A percentile compares a stretch with the other conserved stretches of the same genome.
These are phyloP conservation scores for Penicillium sp. DNA, from an alignment of 2,329 filamentous ascomycete genomes.

Conservation along the genomic window DNA sequence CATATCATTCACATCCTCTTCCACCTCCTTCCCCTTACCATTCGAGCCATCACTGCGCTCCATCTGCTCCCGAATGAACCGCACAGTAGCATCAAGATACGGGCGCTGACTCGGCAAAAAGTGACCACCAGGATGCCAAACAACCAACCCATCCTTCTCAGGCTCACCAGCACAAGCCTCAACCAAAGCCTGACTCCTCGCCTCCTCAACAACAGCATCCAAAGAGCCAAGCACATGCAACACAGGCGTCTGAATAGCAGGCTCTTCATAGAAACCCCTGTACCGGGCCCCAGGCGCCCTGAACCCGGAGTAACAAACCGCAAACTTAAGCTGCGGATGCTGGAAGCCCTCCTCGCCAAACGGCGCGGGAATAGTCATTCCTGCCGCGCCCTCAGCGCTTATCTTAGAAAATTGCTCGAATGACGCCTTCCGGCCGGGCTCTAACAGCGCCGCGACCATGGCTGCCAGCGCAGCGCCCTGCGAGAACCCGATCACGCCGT, in stretches of 20 bases:
- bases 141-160: conserved; percentile 50
- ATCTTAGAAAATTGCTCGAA: conserved; percentile 44
- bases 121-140: conserved; percentile 84
- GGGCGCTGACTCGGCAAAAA: conserved; percentile 82
- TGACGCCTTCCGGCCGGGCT: conserved; percentile 48
- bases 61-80: conserved; percentile 62
- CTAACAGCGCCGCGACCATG: conserved; percentile 70
- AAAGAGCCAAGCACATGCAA: conserved; percentile 79
- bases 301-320: conserved; percentile 75
- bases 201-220: conserved; percentile 85
- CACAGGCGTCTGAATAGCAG: conserved; percentile 70
- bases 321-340: conserved; percentile 65
- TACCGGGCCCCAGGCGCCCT: conserved; percentile 61
- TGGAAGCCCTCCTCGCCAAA: conserved; percentile 40
- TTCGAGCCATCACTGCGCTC: conserved; percentile 20
- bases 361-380: conserved; percentile 52
- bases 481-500: conserved; percentile 78
- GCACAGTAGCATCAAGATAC: conserved; percentile 71
- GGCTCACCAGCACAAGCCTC: conserved; percentile 60
- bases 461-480: conserved; percentile 73
- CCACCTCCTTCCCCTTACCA: conserved; percentile 30
- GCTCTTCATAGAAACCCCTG: conserved; percentile 65
- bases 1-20: conserved; percentile 63
- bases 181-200: conserved; percentile 63
- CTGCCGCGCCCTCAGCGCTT: conserved; percentile 15